These are phyloP conservation scores for Ophiostoma australiae DNA, from an alignment of 2,329 filamentous ascomycete species.

Conservation along the genomic window DNA sequence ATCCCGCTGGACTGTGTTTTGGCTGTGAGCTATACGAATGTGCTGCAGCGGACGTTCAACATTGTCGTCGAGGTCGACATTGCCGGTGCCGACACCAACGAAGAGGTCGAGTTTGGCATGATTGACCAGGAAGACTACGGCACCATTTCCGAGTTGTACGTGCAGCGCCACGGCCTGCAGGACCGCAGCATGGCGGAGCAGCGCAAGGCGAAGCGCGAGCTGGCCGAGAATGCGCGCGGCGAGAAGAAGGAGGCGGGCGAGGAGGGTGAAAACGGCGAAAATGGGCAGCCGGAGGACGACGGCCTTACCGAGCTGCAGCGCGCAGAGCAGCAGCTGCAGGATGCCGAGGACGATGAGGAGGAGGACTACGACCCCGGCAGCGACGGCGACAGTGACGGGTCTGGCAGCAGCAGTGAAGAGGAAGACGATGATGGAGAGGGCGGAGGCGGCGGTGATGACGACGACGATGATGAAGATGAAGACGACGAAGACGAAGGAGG, in stretches of 20 bases:
- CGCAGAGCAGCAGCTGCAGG: constrained; percentile 49
- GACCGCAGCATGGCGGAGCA: constrained; percentile 66
- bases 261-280: constrained; percentile 33
- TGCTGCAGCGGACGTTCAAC: constrained; percentile 65
- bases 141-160: constrained; percentile 58
- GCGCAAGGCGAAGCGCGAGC: constrained; percentile 58
- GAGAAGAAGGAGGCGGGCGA: constrained; percentile 33
- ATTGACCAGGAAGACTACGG: constrained; percentile 63
- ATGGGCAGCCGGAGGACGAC: constrained; percentile 31
- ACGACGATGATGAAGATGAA: constrained; percentile 4
- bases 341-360: constrained; percentile 60
- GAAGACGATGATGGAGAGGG: constrained; percentile 41
- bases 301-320: constrained; percentile 47
- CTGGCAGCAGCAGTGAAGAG: constrained; percentile 47
- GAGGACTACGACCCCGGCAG: constrained; percentile 63
- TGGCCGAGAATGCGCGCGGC: constrained; percentile 54
- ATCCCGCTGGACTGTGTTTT: constrained; percentile 56
- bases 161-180: constrained; percentile 56
- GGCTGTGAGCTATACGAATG: constrained; percentile 62
- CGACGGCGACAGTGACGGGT: constrained; percentile 56
- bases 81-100: constrained; percentile 39
- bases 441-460: neutral
- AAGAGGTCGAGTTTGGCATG: constrained; percentile 65
- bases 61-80: constrained; percentile 58
- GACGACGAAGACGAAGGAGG: neutral